phyloP scores from a whole-genome alignment of 495 filamentous ascomycete genomes.

The Aspergillus bertholletiae region DNA sequence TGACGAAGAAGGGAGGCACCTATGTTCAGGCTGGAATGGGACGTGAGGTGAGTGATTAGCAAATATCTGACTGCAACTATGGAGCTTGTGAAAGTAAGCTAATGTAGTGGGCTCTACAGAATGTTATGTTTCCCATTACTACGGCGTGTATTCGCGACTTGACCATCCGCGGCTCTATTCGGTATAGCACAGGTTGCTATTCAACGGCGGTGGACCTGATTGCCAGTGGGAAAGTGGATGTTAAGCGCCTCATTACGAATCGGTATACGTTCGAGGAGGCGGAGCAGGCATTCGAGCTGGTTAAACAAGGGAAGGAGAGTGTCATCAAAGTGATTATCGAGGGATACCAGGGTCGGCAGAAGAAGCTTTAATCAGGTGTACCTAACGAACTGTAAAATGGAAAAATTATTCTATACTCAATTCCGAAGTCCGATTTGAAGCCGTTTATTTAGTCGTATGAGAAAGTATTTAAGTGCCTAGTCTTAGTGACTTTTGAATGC shows the following conservation, averaged over 20 bases:
- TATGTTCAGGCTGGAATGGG: constrained; percentile 90
- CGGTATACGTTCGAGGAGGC: constrained; percentile 70
- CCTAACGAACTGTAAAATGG: no score
- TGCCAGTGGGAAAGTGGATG: constrained; percentile 58
- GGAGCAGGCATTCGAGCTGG: constrained; percentile 74
- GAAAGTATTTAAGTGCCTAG: no score
- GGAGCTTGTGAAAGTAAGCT: neutral
- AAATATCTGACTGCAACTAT: neutral
- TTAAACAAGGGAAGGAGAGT: constrained; percentile 68
- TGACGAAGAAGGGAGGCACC: constrained; percentile 66
- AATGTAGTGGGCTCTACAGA: constrained; percentile 15
- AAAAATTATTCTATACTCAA: no score
- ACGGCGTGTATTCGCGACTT: constrained; percentile 80
- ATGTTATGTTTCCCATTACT: constrained; percentile 81
- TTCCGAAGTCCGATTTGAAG: no score
- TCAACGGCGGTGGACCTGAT: constrained; percentile 71
- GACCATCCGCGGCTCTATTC: constrained; percentile 75
- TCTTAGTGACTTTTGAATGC: no score
- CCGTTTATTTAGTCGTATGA: no score
- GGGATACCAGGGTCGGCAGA: constrained; percentile 1
- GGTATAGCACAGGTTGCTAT: constrained; percentile 78
- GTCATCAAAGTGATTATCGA: constrained; percentile 84
- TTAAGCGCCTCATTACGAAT: constrained; percentile 68
- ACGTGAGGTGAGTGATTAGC: constrained; percentile 54
- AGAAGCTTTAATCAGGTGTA: no score